Base-by-base conservation (phyloP, 768 basidiomycete species). In the Psilocybe cyanescens region DNA sequence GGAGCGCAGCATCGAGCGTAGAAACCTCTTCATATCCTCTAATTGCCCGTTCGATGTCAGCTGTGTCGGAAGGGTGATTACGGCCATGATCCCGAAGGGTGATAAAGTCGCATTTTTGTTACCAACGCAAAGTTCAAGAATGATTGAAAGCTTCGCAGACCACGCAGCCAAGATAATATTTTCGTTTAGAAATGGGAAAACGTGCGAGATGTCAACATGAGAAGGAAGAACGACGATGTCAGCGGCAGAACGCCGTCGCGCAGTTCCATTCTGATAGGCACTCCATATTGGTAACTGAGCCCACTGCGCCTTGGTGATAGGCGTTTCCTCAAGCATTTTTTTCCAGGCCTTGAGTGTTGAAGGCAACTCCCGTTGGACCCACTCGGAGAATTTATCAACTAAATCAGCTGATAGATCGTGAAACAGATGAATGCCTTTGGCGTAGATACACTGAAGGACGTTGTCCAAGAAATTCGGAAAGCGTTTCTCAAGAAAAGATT, bases 211-310 rank as follows among this genome's bases (percentile, higher is more conserved):
- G 6, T 35, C 4, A 14, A 66, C 19, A 19, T 29, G 45, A 29
- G n/a, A 17, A 4, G 65, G 65, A 8, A 66, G 50, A 24, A 66
- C 31, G 2, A 12, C 17, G 12, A 63, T 14, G 8, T 55, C 45
- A 3, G 49, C 48, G 3, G 58, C 57, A 28, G 57, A 44, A n/a
- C 9, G 8, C 29, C 56, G 12, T 24, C 14, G 52, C 9, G 4
- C 11, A 5, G 30, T 28, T 6, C 51, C 30, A 19, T 54, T 37
- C 3, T 41, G 39, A 33, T 60, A 52, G 2, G 47, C 49, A 0
- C 45, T 30, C 66, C 66, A 67, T 11, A 67, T 64, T 5, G 60
- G 54, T 12, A 67, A 37, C 17, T 28, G 30, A 30, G 39, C 16
- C 3, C 17, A 29, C 16, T 28, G 24, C 14, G 41, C 41, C 4